Evolutionary conservation across 257 asterid species (phyloP).

Genomic region (Jasminum sambac): DNA sequence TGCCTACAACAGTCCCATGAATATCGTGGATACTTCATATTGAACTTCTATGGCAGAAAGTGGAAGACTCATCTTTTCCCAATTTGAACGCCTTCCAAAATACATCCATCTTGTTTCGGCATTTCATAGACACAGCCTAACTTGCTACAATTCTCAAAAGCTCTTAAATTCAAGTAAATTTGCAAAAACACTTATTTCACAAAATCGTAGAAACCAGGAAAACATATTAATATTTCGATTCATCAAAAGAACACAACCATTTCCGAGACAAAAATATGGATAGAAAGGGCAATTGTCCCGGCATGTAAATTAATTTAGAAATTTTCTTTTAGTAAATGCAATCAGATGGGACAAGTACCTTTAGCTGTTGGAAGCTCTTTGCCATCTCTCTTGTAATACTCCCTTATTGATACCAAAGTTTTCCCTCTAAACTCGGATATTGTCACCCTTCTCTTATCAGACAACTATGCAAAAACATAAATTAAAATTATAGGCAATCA

Average conservation of each 20-base stretch:
- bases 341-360: constrained; percentile 44
- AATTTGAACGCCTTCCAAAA: not conserved
- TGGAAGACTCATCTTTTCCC: not conserved
- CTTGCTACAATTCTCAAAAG: not conserved
- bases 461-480: constrained; percentile 42
- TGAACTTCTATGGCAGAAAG: not conserved
- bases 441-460: constrained; percentile 86
- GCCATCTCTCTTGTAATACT: constrained; percentile 78
- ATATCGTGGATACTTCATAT: not conserved
- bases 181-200: not conserved
- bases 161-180: not conserved
- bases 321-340: not conserved
- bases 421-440: constrained; percentile 83
- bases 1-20: not conserved
- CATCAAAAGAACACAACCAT: constrained; percentile 1
- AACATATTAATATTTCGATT: not conserved
- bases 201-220: constrained; percentile 2
- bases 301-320: constrained; percentile 5
- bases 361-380: constrained; percentile 88
- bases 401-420: constrained; percentile 84
- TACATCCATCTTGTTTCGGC: constrained; percentile 1
- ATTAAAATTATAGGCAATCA: not conserved
- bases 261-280: not conserved
- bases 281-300: not conserved
- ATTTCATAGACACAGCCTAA: constrained; percentile 1